These are phyloP conservation scores for Entelexis sorbosivorans DNA, from an alignment of 1,139 yeast species.

Conservation along the genomic window DNA sequence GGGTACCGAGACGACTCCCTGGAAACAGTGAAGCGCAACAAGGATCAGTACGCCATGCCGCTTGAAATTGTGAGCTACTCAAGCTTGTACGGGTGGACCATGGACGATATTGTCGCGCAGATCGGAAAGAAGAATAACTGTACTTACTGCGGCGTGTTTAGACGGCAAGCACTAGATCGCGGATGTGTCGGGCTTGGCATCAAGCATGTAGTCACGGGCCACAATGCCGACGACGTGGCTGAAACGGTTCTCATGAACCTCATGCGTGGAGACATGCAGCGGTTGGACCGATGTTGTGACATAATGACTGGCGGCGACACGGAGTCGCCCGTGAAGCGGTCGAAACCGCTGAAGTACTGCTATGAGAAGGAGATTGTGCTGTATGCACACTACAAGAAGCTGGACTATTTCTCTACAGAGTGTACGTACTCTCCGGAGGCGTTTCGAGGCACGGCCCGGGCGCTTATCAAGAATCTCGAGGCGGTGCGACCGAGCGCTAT, in stretches of 20 bases:
- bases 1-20: constrained; percentile 96
- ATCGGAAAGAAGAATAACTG: constrained; percentile 93
- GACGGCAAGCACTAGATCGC: constrained; percentile 92
- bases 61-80: constrained; percentile 81
- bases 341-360: constrained; percentile 90
- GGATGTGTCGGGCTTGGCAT: constrained; percentile 88
- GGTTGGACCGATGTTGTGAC: constrained; percentile 81
- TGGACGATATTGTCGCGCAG: constrained; percentile 95
- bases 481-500: constrained; percentile 87
- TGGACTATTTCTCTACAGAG: constrained; percentile 94
- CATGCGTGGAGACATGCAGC: constrained; percentile 88
- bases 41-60: constrained; percentile 77
- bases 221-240: constrained; percentile 98
- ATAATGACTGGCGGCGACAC: constrained; percentile 57
- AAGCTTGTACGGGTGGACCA: constrained; percentile 86
- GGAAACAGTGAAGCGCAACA: constrained; percentile 92
- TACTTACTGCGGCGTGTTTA: constrained; percentile 93
- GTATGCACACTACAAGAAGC: constrained; percentile 90
- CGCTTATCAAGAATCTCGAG: constrained; percentile 78
- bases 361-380: constrained; percentile 96
- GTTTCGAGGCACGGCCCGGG: constrained; percentile 93
- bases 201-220: constrained; percentile 92
- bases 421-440: constrained; percentile 99
- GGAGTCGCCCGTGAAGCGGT: constrained; percentile 45
- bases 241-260: constrained; percentile 94